Percentiles rank a stretch among this genome's conserved stretches.
Conservation (phyloP, 2,329 filamentous ascomycete genomes). For the Helminthosporium solani region DNA sequence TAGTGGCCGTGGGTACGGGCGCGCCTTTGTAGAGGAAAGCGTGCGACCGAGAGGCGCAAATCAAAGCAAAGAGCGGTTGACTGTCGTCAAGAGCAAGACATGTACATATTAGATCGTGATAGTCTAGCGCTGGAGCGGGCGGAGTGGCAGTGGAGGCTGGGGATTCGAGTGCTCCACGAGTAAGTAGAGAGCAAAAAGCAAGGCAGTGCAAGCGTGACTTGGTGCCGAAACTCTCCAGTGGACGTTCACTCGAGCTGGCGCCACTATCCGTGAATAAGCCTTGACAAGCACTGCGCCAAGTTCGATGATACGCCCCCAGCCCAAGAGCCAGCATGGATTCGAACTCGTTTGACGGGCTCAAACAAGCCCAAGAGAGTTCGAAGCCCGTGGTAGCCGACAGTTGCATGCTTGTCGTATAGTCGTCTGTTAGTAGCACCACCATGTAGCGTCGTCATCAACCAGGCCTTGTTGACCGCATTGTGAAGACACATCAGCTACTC, state of each 20-base stretch:
- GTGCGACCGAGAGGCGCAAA: slow-evolving; percentile 2
- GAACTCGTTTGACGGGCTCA: not conserved
- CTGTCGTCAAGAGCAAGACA: not conserved
- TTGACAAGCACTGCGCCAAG: slow-evolving; percentile 13
- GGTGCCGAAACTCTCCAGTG: too few species aligned
- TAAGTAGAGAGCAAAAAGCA: slow-evolving; percentile 6
- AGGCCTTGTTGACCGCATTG: too few species aligned
- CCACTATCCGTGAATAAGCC: slow-evolving; percentile 7
- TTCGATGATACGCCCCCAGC: not conserved
- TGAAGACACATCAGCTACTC: too few species aligned
- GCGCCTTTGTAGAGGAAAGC: not conserved
- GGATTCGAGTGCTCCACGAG: slow-evolving; percentile 3
- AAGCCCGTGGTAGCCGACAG: not conserved
- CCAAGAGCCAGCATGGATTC: not conserved
- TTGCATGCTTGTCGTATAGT: too few species aligned
- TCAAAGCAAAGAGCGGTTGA: not conserved
- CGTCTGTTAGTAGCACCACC: too few species aligned
- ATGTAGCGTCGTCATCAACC: too few species aligned
- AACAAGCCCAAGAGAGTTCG: not conserved
- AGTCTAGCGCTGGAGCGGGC: too few species aligned
- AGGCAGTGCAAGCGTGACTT: slow-evolving; percentile 7
- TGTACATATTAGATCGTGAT: too few species aligned
- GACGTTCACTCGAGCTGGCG: too few species aligned
- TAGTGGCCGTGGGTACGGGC: not conserved
- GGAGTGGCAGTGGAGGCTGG: slow-evolving; percentile 6